Conservation (phyloP, 768 basidiomycete species). For the Hygrophoropsis aurantiaca region DNA sequence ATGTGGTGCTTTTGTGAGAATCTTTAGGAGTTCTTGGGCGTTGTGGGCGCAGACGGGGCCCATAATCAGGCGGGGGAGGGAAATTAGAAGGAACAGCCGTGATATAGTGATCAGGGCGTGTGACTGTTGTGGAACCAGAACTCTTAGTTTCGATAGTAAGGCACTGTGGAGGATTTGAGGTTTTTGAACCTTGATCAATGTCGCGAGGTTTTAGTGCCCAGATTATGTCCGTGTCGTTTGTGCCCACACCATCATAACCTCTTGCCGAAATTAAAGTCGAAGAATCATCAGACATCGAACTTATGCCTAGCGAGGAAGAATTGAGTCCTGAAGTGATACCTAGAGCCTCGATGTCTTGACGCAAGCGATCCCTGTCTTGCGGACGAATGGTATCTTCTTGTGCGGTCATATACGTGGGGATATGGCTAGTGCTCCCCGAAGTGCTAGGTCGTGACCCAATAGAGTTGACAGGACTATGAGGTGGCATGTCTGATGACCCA, state of each 20-base stretch:
- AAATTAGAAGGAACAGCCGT: slow-evolving; percentile 19
- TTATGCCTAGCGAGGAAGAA: slow-evolving; percentile 27
- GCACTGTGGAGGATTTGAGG: slow-evolving; percentile 23
- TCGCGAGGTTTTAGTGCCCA: slow-evolving; percentile 30
- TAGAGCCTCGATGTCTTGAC: too few species aligned
- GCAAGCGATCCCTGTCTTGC: neutral
- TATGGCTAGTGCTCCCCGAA: slow-evolving; percentile 26
- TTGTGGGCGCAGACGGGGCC: slow-evolving; percentile 13
- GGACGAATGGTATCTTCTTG: slow-evolving; percentile 24
- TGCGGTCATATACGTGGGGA: slow-evolving; percentile 18
- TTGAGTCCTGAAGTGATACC: too few species aligned
- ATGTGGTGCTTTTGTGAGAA: slow-evolving; percentile 47
- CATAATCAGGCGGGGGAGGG: slow-evolving; percentile 18
- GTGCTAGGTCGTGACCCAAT: slow-evolving; percentile 41
- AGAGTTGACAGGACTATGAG: slow-evolving; percentile 63
- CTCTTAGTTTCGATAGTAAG: slow-evolving; percentile 30
- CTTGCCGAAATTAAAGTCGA: slow-evolving; percentile 1
- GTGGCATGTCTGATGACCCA: slow-evolving; percentile 50
- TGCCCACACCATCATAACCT: slow-evolving; percentile 15
- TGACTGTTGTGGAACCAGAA: slow-evolving; percentile 8
- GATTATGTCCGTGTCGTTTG: slow-evolving; percentile 29
- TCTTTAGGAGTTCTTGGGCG: slow-evolving; percentile 28
- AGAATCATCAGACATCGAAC: slow-evolving; percentile 15
- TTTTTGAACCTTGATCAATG: slow-evolving; percentile 12
- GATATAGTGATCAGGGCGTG: slow-evolving; percentile 13